Percentiles rank a stretch among this genome's conserved stretches.
phyloP scores from a whole-genome alignment of 2,329 filamentous ascomycete species.

The Colletotrichum caudatum region DNA sequence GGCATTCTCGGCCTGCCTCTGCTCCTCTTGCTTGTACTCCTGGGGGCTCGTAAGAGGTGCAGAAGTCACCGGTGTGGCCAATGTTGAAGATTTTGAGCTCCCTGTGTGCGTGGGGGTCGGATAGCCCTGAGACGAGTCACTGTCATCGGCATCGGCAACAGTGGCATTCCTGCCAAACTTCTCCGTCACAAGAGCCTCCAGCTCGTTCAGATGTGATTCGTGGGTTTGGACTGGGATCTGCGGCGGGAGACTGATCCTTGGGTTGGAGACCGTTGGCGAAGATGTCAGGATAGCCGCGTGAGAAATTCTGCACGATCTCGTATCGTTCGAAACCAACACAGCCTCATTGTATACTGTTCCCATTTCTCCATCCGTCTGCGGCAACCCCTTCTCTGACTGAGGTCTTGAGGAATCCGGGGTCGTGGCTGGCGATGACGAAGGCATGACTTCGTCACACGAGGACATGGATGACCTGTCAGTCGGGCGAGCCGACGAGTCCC shows the following conservation, averaged over 20 bases:
- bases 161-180: conserved; percentile 34
- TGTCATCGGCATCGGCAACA: conserved; percentile 39
- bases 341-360: conserved; percentile 35
- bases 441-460: conserved; percentile 52
- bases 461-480: conserved; percentile 45
- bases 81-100: conserved; percentile 18
- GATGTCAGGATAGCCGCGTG: conserved; percentile 23
- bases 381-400: conserved; percentile 53
- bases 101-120: conserved; percentile 28
- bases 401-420: conserved; percentile 57
- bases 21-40: conserved; percentile 10
- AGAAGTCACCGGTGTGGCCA: conserved; percentile 27
- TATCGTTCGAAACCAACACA: conserved; percentile 37
- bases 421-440: conserved; percentile 51
- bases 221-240: conserved; percentile 34
- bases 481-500: conserved; percentile 36
- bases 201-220: conserved; percentile 30
- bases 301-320: conserved; percentile 37
- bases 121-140: conserved; percentile 31
- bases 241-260: conserved; percentile 35
- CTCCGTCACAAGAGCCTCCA: conserved; percentile 37
- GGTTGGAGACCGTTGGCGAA: conserved; percentile 24
- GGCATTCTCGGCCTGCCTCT: not conserved
- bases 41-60: conserved; percentile 18
- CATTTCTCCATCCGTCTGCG: conserved; percentile 39